Percentiles rank a stretch among this genome's conserved stretches.
Conservation (phyloP, 768 basidiomycete species). For the Thelephora aurantiotincta region DNA sequence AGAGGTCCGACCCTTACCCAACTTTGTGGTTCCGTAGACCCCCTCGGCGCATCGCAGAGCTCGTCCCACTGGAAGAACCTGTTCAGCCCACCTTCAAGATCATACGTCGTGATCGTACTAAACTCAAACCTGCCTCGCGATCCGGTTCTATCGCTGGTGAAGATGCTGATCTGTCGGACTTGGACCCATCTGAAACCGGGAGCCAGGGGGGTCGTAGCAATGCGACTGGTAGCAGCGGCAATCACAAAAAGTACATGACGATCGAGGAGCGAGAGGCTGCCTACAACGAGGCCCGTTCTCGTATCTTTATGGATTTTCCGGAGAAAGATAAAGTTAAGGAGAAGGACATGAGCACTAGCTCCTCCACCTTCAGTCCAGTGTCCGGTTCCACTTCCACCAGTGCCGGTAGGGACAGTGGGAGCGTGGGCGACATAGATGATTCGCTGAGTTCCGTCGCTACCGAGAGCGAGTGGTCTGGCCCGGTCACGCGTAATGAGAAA, state of each 20-base stretch:
- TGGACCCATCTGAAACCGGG: conserved; percentile 71
- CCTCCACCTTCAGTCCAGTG: conserved; percentile 57
- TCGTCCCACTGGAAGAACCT: conserved; percentile 61
- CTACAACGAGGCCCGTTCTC: conserved; percentile 75
- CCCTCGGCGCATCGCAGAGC: conserved; percentile 50
- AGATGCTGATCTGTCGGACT: conserved; percentile 64
- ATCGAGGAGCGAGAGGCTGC: conserved; percentile 81
- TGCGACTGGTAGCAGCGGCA: conserved; percentile 32
- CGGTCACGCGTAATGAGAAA: conserved; percentile 40
- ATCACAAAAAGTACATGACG: conserved; percentile 51
- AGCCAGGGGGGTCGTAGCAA: conserved; percentile 63
- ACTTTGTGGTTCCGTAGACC: conserved; percentile 34
- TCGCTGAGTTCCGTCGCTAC: conserved; percentile 58
- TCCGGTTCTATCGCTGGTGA: conserved; percentile 61
- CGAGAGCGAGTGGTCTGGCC: conserved; percentile 71
- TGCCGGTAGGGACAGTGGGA: conserved; percentile 40
- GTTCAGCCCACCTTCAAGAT: conserved; percentile 77
- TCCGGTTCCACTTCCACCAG: conserved; percentile 52
- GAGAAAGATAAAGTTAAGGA: conserved; percentile 43
- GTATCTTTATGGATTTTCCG: conserved; percentile 78
- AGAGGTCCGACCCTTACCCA: conserved; percentile 4
- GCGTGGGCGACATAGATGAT: conserved; percentile 53
- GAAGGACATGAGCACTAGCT: conserved; percentile 64
- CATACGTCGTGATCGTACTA: conserved; percentile 60
- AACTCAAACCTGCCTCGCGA: conserved; percentile 50